Conservation (phyloP, 495 filamentous ascomycete species). For the Penicillium lagena region DNA sequence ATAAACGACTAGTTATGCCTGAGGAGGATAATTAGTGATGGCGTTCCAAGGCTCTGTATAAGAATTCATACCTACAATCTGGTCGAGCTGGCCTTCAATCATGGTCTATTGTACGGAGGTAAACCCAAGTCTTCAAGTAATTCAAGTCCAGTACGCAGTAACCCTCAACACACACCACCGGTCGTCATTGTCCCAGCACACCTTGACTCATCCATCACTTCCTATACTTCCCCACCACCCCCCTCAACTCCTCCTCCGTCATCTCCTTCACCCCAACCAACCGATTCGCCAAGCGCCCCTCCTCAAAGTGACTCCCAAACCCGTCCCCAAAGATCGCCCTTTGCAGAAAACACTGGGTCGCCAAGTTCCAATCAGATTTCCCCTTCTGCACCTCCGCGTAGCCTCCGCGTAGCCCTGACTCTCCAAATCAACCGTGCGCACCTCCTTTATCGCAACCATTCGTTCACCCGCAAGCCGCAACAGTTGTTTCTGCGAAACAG, state of each 20-base stretch:
- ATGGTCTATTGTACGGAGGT: too few relatives aligned
- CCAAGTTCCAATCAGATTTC: slow-evolving; percentile 24
- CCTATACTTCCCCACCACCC: not conserved
- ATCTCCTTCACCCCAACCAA: slow-evolving; percentile 29
- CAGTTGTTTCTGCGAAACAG: slow-evolving; percentile 49
- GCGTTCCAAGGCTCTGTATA: too few relatives aligned
- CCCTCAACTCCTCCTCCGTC: slow-evolving; percentile 19
- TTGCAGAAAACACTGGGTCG: slow-evolving; percentile 28
- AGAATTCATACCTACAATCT: too few relatives aligned
- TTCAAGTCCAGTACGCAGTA: too few relatives aligned
- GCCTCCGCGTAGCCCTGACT: slow-evolving; percentile 32
- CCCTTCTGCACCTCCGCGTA: slow-evolving; percentile 32
- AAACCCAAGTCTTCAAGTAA: not conserved
- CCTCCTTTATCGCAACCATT: slow-evolving; percentile 33
- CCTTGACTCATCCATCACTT: too few relatives aligned
- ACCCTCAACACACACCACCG: too few relatives aligned
- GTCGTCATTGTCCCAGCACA: too few relatives aligned
- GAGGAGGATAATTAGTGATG: too few relatives aligned
- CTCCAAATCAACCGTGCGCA: slow-evolving; percentile 34
- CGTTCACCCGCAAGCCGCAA: slow-evolving; percentile 39
- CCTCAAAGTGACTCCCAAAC: slow-evolving; percentile 29
- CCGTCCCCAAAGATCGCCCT: slow-evolving; percentile 39
- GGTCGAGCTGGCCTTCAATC: too few relatives aligned
- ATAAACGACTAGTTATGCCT: too few relatives aligned
- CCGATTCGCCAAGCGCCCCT: slow-evolving; percentile 24